Evolutionary conservation across 495 filamentous ascomycete genomes (phyloP), one percentile per base, ranked within the genome.

Genomic region (Penicillium lividum): DNA sequence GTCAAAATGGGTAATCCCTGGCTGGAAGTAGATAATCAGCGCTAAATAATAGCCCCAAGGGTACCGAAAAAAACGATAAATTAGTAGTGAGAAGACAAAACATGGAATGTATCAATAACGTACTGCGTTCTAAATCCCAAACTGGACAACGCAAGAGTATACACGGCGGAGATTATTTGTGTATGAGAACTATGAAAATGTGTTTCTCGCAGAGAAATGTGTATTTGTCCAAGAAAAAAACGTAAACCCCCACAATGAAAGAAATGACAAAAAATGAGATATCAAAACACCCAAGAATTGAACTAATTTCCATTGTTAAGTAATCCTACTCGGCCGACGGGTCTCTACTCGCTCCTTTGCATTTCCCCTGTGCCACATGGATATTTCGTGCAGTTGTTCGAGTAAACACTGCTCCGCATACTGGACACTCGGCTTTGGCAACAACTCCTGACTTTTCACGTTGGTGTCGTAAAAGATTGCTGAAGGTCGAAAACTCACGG

Each of bases 381-480:
- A 92, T 92, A 69, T 96, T 96, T 30, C 92, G 82, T 28, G 92
- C 92, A 33, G 92, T 97, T 30, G 91, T 95, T 48, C 92, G 80
- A 15, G 92, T 97, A 58, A 97, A 97, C 55, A 95, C 91, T 8
- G 92, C 91, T 16, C 91, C 90, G 66, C 92, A 97, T 56, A 90
- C 84, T 15, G 90, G 91, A 62, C 92, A 97, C 43, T 86, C 85
- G 13, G 91, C 90, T 71, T 96, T 96, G 9, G 88, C 77, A 36
- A 93, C 91, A 16, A 89, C 90, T 8, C 92, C 92, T 2, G 90
- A 93, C 69, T 94, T 96, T 69, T 97, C 92, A n/a, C 92, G 84
- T 68, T 97, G 92, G 67, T 97, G 92, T 38, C 92, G 82, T 5
- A 97, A 80, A 0, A 97, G 82, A 69, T 97, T 97, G 84, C 91